These are phyloP conservation scores for Coffea humblotiana DNA, from an alignment of 305 asterid species.

Conservation along the genomic window DNA sequence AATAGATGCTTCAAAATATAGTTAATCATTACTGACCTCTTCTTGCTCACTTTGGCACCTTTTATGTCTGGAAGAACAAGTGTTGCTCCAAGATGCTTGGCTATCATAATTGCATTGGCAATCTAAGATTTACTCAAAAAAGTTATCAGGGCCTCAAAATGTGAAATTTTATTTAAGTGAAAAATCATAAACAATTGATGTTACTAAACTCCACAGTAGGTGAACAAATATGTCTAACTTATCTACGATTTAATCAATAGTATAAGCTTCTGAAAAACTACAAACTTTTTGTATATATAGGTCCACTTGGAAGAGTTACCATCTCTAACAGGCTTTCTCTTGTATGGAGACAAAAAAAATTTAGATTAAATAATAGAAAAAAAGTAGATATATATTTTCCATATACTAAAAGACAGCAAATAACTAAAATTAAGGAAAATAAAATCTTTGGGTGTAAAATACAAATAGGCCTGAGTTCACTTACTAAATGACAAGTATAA, in stretches of 20 bases:
- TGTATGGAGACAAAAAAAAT: too few relatives aligned
- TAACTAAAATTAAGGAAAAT: too few relatives aligned
- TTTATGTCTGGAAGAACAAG: slow-evolving; percentile 56
- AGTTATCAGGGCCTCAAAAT: background rate
- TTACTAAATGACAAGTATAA: too few relatives aligned
- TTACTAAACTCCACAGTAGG: background rate
- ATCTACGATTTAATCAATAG: background rate
- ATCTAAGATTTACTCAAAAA: slow-evolving; percentile 18
- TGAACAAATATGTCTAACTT: background rate
- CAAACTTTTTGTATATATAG: too few relatives aligned
- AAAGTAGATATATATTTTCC: too few relatives aligned
- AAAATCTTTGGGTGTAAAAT: too few relatives aligned
- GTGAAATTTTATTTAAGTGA: background rate
- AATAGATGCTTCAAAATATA: background rate
- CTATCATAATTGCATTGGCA: slow-evolving; percentile 48
- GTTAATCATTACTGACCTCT: slow-evolving; percentile 31
- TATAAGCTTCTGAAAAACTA: too few relatives aligned
- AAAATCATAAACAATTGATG: background rate
- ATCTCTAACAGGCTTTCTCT: too few relatives aligned
- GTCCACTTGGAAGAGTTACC: too few relatives aligned
- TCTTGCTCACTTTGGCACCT: slow-evolving; percentile 30
- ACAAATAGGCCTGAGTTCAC: too few relatives aligned
- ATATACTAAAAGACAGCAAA: too few relatives aligned
- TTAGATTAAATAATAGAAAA: too few relatives aligned
- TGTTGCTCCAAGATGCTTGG: slow-evolving; percentile 59